Percentiles rank a stretch among this genome's conserved stretches.
phyloP scores from a whole-genome alignment of 768 basidiomycete genomes.

The Kwoniella sp. region DNA sequence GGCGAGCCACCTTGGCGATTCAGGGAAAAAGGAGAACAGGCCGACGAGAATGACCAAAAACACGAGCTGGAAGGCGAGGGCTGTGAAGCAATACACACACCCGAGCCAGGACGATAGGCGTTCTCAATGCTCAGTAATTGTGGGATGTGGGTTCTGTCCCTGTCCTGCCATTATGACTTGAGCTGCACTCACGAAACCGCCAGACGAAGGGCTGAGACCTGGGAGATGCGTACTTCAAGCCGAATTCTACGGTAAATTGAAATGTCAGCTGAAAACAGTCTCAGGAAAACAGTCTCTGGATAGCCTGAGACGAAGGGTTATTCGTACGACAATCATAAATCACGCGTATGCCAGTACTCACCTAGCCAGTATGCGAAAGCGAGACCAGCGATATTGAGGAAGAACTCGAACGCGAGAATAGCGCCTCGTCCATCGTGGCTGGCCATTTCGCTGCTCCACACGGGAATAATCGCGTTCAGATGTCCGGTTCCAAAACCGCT shows the following conservation, averaged over 20 bases:
- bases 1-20: conserved; percentile 47
- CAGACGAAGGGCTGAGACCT: conserved; percentile 27
- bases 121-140: conserved; percentile 11
- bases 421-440: conserved; percentile 38
- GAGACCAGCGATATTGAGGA: conserved; percentile 30
- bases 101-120: not conserved
- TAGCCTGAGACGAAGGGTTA: no score
- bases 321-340: not conserved
- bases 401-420: conserved; percentile 40
- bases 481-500: conserved; percentile 35
- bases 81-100: not conserved
- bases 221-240: conserved; percentile 20
- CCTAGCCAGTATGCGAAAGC: conserved; percentile 42
- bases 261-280: no score
- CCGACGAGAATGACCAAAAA: conserved; percentile 34
- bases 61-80: conserved; percentile 44
- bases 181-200: conserved; percentile 27
- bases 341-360: not conserved
- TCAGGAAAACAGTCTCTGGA: no score
- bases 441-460: conserved; percentile 41
- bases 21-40: conserved; percentile 35
- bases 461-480: conserved; percentile 48
- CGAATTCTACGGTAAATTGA: conserved; percentile 19
- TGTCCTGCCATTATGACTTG: not conserved
- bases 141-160: no score